Percentiles rank a stretch among this genome's conserved stretches.
These are phyloP conservation scores for Taxawa tesnikishii DNA, from an alignment of 2,329 filamentous ascomycete genomes.

Conservation along the genomic window DNA sequence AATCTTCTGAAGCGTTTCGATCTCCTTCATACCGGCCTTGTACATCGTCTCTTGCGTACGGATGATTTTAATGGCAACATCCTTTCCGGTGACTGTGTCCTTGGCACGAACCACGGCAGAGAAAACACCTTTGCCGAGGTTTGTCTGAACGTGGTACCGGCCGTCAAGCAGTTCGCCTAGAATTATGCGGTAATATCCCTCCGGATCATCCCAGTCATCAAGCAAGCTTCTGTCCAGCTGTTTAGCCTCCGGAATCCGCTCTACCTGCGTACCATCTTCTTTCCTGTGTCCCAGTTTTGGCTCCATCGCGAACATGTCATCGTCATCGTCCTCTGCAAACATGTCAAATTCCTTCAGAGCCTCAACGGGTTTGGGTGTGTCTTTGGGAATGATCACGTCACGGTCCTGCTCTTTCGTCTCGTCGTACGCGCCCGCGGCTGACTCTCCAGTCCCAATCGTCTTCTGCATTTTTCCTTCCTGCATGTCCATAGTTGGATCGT, in stretches of 20 bases:
- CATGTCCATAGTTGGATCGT: conserved; percentile 83
- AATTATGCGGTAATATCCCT: conserved; percentile 94
- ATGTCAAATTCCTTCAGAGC: conserved; percentile 45
- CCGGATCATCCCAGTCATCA: conserved; percentile 85
- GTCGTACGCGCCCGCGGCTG: conserved; percentile 7
- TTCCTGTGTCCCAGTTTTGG: conserved; percentile 35
- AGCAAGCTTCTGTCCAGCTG: conserved; percentile 62
- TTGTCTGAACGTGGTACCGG: conserved; percentile 79
- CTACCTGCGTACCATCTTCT: conserved; percentile 27
- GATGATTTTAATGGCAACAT: conserved; percentile 97
- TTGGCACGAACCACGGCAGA: conserved; percentile 85
- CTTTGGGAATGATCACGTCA: neutral
- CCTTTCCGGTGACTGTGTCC: conserved; percentile 54
- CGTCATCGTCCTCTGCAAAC: conserved; percentile 55
- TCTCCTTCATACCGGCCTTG: conserved; percentile 89
- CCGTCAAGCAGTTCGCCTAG: conserved; percentile 81
- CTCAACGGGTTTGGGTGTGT: conserved; percentile 2
- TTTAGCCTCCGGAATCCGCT: conserved; percentile 38
- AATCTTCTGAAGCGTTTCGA: conserved; percentile 81
- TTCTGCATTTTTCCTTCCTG: conserved; percentile 55
- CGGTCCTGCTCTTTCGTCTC: conserved; percentile 18
- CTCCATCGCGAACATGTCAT: conserved; percentile 87
- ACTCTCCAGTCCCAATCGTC: conserved; percentile 1
- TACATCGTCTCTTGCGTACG: conserved; percentile 89
- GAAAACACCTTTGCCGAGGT: conserved; percentile 89